These are phyloP conservation scores for Yarrowia deformans DNA, from an alignment of 805 yeast species.

Conservation along the genomic window DNA sequence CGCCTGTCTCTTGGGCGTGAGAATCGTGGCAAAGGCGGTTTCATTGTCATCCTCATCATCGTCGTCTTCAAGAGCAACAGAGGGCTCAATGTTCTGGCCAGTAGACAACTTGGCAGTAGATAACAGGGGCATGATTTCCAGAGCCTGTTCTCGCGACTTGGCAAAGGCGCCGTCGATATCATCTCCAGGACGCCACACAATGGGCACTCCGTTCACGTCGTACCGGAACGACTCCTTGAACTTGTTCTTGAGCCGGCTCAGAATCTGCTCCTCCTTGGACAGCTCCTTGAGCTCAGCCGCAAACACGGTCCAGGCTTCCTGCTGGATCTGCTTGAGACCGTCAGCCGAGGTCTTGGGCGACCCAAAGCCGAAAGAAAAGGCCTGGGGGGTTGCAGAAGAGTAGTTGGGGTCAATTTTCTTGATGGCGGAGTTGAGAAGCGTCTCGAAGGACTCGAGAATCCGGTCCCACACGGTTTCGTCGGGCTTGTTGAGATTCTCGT, in stretches of 20 bases:
- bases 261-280: slow-evolving; percentile 69
- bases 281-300: slow-evolving; percentile 65
- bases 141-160: slow-evolving; percentile 65
- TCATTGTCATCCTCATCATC: slow-evolving; percentile 51
- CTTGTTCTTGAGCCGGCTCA: slow-evolving; percentile 71
- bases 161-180: slow-evolving; percentile 75
- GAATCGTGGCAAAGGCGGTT: slow-evolving; percentile 62
- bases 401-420: slow-evolving; percentile 49
- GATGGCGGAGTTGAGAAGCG: slow-evolving; percentile 49
- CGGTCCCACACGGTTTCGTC: slow-evolving; percentile 66
- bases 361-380: slow-evolving; percentile 10
- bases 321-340: slow-evolving; percentile 51
- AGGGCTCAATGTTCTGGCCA: slow-evolving; percentile 67
- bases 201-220: slow-evolving; percentile 82
- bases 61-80: slow-evolving; percentile 56
- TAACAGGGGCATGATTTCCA: slow-evolving; percentile 64
- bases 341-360: slow-evolving; percentile 31
- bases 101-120: slow-evolving; percentile 59
- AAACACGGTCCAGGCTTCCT: slow-evolving; percentile 70
- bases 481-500: slow-evolving; percentile 60
- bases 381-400: background rate
- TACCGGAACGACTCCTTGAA: slow-evolving; percentile 86
- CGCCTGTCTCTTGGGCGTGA: slow-evolving; percentile 61
- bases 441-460: slow-evolving; percentile 57
- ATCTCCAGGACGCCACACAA: slow-evolving; percentile 73